Conservation (phyloP, 2,329 filamentous ascomycete species). For the Leptosphaerulina australis region DNA sequence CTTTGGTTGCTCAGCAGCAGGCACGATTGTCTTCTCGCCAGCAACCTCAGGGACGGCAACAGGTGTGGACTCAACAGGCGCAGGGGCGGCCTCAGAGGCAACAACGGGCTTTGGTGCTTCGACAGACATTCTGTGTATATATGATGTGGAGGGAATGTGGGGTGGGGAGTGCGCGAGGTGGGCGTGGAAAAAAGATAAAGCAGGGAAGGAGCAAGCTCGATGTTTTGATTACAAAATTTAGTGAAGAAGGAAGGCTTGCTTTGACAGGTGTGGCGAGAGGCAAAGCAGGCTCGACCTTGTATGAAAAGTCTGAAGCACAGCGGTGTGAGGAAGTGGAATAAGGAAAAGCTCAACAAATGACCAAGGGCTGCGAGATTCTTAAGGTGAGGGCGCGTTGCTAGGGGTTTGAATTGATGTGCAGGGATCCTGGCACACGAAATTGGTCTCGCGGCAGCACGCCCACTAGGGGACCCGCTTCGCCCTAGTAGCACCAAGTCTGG, state of each 20-base stretch:
- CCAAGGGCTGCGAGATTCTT: conserved; percentile 44
- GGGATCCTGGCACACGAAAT: conserved; percentile 42
- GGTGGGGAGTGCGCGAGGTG: conserved; percentile 15
- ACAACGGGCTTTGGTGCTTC: conserved; percentile 74
- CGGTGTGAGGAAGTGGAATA: conserved; percentile 43
- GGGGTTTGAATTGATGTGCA: conserved; percentile 40
- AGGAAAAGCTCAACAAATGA: conserved; percentile 31
- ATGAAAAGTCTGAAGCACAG: conserved; percentile 34
- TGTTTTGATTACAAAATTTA: conserved; percentile 45
- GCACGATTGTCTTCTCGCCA: conserved; percentile 49
- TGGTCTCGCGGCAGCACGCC: conserved; percentile 39
- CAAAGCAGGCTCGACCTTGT: conserved; percentile 38
- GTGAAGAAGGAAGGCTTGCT: conserved; percentile 38
- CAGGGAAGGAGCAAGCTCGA: conserved; percentile 25
- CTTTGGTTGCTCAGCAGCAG: conserved; percentile 46
- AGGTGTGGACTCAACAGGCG: conserved; percentile 46
- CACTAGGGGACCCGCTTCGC: conserved; percentile 40
- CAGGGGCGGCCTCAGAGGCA: conserved; percentile 43
- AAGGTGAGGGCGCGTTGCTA: conserved; percentile 47
- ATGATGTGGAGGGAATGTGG: conserved; percentile 17
- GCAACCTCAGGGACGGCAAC: conserved; percentile 49
- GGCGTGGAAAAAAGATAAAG: conserved; percentile 16
- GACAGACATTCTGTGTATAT: conserved; percentile 62
- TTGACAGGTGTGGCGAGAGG: conserved; percentile 31
- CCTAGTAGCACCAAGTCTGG: conserved; percentile 31